phyloP scores from a whole-genome alignment of 805 yeast genomes.

The Brettanomyces sp. region DNA sequence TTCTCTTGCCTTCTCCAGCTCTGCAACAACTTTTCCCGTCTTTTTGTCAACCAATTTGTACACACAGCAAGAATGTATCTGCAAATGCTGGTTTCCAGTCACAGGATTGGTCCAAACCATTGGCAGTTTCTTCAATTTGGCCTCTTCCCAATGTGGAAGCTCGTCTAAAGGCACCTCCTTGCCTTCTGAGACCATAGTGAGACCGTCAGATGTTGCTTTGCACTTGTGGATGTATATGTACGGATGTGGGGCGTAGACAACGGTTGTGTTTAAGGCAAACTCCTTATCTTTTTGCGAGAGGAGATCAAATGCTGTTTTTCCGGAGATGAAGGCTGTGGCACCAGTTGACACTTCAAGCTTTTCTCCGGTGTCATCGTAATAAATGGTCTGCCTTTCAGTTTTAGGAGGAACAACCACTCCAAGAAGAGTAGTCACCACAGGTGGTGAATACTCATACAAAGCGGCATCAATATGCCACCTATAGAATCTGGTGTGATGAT shows the following conservation, averaged over 20 bases:
- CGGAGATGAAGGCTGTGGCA: constrained; percentile 83
- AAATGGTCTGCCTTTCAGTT: constrained; percentile 51
- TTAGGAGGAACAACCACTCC: constrained; percentile 75
- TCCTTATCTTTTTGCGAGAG: constrained; percentile 64
- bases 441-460: constrained; percentile 76
- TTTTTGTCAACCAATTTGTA: constrained; percentile 45
- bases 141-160: constrained; percentile 76
- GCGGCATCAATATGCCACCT: constrained; percentile 95
- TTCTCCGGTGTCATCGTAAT: constrained; percentile 60
- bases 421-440: constrained; percentile 73
- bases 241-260: constrained; percentile 88
- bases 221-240: constrained; percentile 78
- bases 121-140: constrained; percentile 70
- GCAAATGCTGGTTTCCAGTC: constrained; percentile 73
- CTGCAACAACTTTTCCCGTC: constrained; percentile 52
- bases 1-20: constrained; percentile 64
- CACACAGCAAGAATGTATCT: constrained; percentile 84
- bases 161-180: constrained; percentile 58
- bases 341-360: constrained; percentile 65
- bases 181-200: constrained; percentile 76
- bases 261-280: constrained; percentile 67
- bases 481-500: constrained; percentile 70
- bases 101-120: constrained; percentile 90
- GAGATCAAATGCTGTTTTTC: constrained; percentile 65
- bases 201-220: constrained; percentile 75